phyloP scores from a whole-genome alignment of 2,329 filamentous ascomycete genomes.

The Diatrype stigma region DNA sequence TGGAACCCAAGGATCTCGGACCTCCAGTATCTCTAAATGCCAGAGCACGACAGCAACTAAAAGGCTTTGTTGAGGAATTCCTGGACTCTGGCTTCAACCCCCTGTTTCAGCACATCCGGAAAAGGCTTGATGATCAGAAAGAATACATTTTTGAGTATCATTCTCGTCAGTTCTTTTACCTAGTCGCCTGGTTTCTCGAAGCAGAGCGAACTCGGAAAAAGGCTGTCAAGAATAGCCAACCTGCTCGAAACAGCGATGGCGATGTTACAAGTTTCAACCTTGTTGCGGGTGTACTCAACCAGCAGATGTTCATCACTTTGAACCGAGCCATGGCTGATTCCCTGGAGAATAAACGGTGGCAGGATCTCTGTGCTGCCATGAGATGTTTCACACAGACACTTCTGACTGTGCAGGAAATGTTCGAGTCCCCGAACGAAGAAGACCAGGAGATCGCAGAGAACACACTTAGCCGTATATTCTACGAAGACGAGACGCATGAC shows the following conservation, averaged over 20 bases:
- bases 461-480: conserved; percentile 94
- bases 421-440: conserved; percentile 77
- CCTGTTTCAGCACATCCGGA: conserved; percentile 77
- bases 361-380: conserved; percentile 81
- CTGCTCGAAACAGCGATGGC: conserved; percentile 44
- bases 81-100: conserved; percentile 95
- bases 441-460: conserved; percentile 98
- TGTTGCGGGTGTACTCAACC: conserved; percentile 84
- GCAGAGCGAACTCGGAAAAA: conserved; percentile 73
- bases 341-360: conserved; percentile 81
- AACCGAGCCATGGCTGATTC: conserved; percentile 77
- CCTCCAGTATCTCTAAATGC: conserved; percentile 65
- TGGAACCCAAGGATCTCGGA: conserved; percentile 71
- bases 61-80: conserved; percentile 85
- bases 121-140: conserved; percentile 85
- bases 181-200: conserved; percentile 87
- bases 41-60: conserved; percentile 71
- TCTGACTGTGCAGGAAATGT: conserved; percentile 89
- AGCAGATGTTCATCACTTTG: conserved; percentile 89
- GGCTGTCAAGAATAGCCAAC: conserved; percentile 43
- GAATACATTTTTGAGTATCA: conserved; percentile 76
- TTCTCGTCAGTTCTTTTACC: conserved; percentile 82
- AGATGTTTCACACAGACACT: conserved; percentile 93
- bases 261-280: conserved; percentile 76
- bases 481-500: conserved; percentile 93